These are phyloP conservation scores for Starmerella cellae DNA, from an alignment of 805 yeast genomes.

Conservation along the genomic window DNA sequence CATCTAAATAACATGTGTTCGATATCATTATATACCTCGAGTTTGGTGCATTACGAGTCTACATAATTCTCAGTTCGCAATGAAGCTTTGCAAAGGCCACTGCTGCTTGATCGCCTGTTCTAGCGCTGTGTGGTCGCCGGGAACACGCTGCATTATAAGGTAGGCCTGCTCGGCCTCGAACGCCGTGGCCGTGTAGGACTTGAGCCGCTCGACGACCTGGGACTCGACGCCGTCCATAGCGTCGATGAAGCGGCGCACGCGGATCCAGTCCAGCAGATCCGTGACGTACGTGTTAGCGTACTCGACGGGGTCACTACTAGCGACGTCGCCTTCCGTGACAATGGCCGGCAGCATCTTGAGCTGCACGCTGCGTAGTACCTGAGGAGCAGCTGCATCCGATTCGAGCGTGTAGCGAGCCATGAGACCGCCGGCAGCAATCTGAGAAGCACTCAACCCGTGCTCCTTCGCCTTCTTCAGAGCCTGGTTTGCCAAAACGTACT, in stretches of 20 bases:
- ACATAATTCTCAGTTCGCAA: too few species aligned
- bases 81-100: conserved; percentile 13
- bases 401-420: conserved; percentile 27
- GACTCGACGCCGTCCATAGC: conserved; percentile 16
- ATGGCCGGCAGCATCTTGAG: conserved; percentile 21
- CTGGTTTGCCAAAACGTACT: conserved; percentile 41
- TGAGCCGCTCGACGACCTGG: conserved; percentile 3
- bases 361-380: conserved; percentile 31
- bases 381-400: conserved; percentile 32
- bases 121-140: conserved; percentile 10
- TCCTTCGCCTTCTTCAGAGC: conserved; percentile 36
- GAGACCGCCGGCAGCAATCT: conserved; percentile 26
- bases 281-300: conserved; percentile 21
- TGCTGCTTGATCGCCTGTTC: conserved; percentile 9
- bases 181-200: conserved; percentile 1
- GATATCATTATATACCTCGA: too few species aligned
- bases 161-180: conserved; percentile 8
- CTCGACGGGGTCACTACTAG: conserved; percentile 16
- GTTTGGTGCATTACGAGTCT: too few species aligned
- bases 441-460: conserved; percentile 25
- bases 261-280: conserved; percentile 22
- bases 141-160: conserved; percentile 7
- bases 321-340: conserved; percentile 20
- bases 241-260: conserved; percentile 16
- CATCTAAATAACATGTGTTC: too few species aligned